Evolutionary conservation across 768 basidiomycete genomes (phyloP), one percentile per base, ranked within the genome.

Genomic region (Russula vinacea): DNA sequence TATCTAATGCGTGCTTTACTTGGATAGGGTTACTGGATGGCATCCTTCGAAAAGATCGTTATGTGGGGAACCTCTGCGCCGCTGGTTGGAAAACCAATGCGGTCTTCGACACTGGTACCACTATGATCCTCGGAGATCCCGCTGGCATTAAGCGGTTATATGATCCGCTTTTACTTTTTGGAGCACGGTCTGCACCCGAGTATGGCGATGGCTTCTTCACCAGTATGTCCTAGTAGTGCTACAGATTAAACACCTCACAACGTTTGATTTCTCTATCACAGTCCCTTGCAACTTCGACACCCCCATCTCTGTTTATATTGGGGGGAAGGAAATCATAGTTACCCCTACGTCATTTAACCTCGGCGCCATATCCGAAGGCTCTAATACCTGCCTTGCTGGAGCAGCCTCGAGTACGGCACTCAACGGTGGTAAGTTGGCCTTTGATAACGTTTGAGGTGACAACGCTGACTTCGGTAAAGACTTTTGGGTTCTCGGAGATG

Each of bases 91-190:
- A 22, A 5, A 24, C 47, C 16, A 3, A 35, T 5, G 51, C 71
- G 26, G 66, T 72, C 56, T 62, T 71, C 40, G 70, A 69, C 57
- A 62, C 51, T 68, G 70, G 71, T n/a, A 70, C 68, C 17, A 70
- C 66, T 9, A 47, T 57, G 26, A 63, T 71, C 57, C 22, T 70
- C 45, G 70, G 68, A 11, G 63, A 65, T 37, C 6, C 57, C 2
- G 33, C 9, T 9, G 22, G 55, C 16, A 61, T 71, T 13, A 39
- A 35, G 16, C 32, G 47, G 4, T 19, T 70, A 35, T 70, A 64
- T 51, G 1, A 4, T 14, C 16, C 14, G 16, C 44, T 26, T 24
- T 3, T 16, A 16, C 60, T 68, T 11, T 8, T 1, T 4, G 42
- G 42, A 17, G 40, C 56, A 16, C 1, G 8, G 8, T 10, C 4